phyloP scores from a whole-genome alignment of 129 eudicot species.

The Calendula officinalis region DNA sequence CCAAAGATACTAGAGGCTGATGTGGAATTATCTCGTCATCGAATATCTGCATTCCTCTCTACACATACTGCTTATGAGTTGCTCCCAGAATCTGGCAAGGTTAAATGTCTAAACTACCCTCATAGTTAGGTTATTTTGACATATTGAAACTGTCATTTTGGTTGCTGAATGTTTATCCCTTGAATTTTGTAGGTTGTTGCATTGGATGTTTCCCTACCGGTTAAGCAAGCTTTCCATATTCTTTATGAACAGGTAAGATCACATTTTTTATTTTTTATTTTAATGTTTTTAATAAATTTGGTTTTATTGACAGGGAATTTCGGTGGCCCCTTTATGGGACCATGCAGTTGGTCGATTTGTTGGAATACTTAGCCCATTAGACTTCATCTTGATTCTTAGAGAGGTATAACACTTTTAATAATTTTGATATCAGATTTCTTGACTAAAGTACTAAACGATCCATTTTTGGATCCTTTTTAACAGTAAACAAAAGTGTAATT shows the following conservation, averaged over 20 bases:
- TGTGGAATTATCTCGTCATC: slow-evolving; percentile 69
- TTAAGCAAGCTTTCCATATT: slow-evolving; percentile 86
- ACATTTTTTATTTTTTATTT: slow-evolving; percentile 4
- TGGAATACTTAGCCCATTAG: slow-evolving; percentile 71
- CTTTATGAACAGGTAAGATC: slow-evolving; percentile 74
- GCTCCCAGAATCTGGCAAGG: slow-evolving; percentile 95
- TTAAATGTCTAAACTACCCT: slow-evolving; percentile 25
- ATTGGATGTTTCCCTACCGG: slow-evolving; percentile 73
- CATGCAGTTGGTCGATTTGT: slow-evolving; percentile 55
- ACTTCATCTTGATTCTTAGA: slow-evolving; percentile 62
- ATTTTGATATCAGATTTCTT: slow-evolving; percentile 8
- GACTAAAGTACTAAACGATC: not conserved
- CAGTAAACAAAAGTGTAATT: not conserved
- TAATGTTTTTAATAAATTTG: slow-evolving; percentile 5
- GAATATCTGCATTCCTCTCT: slow-evolving; percentile 70
- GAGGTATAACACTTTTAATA: slow-evolving; percentile 47
- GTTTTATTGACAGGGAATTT: slow-evolving; percentile 51
- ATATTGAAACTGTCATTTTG: slow-evolving; percentile 7
- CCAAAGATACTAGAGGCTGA: slow-evolving; percentile 63
- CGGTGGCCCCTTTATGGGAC: slow-evolving; percentile 75
- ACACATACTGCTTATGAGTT: slow-evolving; percentile 79
- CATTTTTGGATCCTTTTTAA: slow-evolving; percentile 1
- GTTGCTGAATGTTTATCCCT: slow-evolving; percentile 4
- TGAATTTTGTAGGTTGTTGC: slow-evolving; percentile 56
- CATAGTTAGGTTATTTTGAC: not conserved